Base-by-base conservation (phyloP, 2,329 filamentous ascomycete genomes). In the Pseudocercospora musae region DNA sequence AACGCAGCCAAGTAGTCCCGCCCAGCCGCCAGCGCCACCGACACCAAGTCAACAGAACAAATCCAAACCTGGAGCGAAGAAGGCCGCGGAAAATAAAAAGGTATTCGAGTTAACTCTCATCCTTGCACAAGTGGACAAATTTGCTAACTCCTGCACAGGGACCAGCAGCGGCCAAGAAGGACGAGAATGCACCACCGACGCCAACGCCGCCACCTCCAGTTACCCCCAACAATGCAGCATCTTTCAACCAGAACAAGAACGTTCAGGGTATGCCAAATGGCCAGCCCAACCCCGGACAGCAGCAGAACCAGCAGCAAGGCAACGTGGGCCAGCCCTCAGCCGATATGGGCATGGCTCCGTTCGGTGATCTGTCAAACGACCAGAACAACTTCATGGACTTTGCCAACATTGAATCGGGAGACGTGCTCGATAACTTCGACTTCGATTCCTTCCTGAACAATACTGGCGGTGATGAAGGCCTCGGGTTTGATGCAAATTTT, bases 11-110 rank as follows among this genome's bases (percentile, higher is more conserved):
- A 80, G 80, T 56, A 82, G 80, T 62, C 80, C 81, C 18, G 76
- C 77, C 37, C 78, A 78, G 64, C 75, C 76, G 25, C 73, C 78
- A 50, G 89, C 88, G 37, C 90, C 91, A 0, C 90, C 90, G 1
- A 95, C 91, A 3, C 91, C 91, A 1, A 87, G 86, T 57, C 89
- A 91, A 73, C 76, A 81, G 1, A 88, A 87, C 72, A 94, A 94
- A 80, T 77, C 88, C 3, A 87, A 85, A 33, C 89, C 89, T 0
- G 92, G 91, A 67, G 65, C 63, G 76, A 94, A 94, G 84, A 90
- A 91, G 80, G 64, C 62, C 11, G 64, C 78, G 4, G 89, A 88
- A 76, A 83, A 80, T 59, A 71, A 69, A 64, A 80, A 84, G 65
- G 66, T 69, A 48, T 49, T 53, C 23, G 1, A 11, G 1, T 3